Conservation (phyloP, 2,329 filamentous ascomycete genomes). For the Sarocladium brachiariae region DNA sequence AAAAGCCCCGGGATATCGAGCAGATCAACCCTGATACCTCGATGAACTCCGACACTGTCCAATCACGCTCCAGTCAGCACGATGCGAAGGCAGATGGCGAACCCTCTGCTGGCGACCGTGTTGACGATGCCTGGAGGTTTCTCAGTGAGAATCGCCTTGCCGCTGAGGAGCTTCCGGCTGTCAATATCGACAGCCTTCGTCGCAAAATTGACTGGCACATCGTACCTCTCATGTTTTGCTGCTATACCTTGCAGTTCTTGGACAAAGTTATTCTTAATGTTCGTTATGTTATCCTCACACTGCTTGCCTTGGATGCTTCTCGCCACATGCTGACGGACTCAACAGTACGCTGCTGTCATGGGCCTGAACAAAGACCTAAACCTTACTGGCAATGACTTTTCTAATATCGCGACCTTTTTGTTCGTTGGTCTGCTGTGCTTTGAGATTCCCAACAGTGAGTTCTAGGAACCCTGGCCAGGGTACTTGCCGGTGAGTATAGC, state of each 20-base stretch:
- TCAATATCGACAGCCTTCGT: conserved; percentile 39
- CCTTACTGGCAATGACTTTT: conserved; percentile 54
- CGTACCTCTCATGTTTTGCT: conserved; percentile 54
- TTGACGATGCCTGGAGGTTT: conserved; percentile 41
- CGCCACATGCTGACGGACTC: not conserved
- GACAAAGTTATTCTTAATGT: conserved; percentile 60
- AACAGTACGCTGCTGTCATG: conserved; percentile 60
- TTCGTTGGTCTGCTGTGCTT: conserved; percentile 55
- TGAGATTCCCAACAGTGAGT: conserved; percentile 51
- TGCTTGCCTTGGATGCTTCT: too few relatives aligned
- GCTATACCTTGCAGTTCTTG: conserved; percentile 57
- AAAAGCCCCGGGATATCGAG: not conserved
- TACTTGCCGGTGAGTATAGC: not conserved
- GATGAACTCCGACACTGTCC: not conserved
- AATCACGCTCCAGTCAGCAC: conserved; percentile 13
- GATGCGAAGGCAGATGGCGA: conserved; percentile 6
- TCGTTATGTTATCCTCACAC: conserved; percentile 21
- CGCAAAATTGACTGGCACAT: conserved; percentile 53
- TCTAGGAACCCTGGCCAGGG: not conserved
- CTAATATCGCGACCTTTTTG: conserved; percentile 54
- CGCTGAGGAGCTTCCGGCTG: conserved; percentile 22
- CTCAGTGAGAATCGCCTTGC: conserved; percentile 35
- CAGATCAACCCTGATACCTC: not conserved
- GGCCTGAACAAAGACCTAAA: conserved; percentile 46
- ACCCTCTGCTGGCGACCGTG: conserved; percentile 14